Base-by-base conservation (phyloP, 305 asterid genomes). In the Fraxinus velutina region DNA sequence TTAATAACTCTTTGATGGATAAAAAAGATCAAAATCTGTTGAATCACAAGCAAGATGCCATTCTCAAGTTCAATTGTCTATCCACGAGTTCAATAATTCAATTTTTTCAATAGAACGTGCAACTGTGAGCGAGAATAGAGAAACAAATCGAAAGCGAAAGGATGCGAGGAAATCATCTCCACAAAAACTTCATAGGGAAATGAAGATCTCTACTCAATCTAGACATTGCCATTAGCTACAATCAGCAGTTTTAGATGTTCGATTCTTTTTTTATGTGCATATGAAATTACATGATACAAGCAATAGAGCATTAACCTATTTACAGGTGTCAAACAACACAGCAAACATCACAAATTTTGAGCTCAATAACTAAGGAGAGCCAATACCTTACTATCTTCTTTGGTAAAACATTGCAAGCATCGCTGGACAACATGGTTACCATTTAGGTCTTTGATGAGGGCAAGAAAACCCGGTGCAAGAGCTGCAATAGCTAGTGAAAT, bases 381-480 rank as follows among this genome's bases (percentile, higher is more conserved):
- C 37, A 30, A 66, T 87, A 94, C 99, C 97, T 92, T 86, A 80
- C 90, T 92, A 71, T 92, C 94, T 79, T 90, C 97, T 1, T 77
- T 36, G 44, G 89, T 84, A 83, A 95, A 90, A 89, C 91, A 90
- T 77, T 90, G 93, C 88, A 94, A 90, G 91, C 98, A 95, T 83
- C 94, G 83, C 74, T 94, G 97, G 50, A 93, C 85, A 47, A 94
- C 99, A 75, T 92, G 98, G 77, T 95, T 92, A 60, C 98, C 98
- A 62, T 95, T 94, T 64, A 90, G 81, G 87, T 95, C 97, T 82
- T 92, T 92, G 81, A 92, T 90, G 78, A 95, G 96, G 8, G 88
- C 88, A 81, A 95, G 92, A 83, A 94, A 92, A 71, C 95, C 96
- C 22, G 97, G 96, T 78, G 93, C 95, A 76, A 94, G 92, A 47